Evolutionary conservation across 306 rosid genomes (phyloP).

Genomic region (Citrullus colocynthis): DNA sequence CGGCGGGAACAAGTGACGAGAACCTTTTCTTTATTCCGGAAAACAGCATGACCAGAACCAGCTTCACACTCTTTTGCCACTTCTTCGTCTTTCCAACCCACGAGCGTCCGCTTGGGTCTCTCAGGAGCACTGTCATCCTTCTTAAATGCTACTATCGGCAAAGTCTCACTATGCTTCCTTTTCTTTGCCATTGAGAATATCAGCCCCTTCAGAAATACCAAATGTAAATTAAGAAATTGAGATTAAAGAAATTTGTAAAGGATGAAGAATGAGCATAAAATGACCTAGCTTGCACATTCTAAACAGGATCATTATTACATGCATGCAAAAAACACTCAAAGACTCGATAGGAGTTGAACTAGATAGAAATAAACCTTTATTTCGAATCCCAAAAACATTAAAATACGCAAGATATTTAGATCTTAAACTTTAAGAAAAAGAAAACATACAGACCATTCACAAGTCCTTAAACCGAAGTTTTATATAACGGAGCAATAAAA

Average conservation of each 20-base stretch:
- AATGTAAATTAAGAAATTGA: neutral
- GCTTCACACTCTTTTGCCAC: constrained; percentile 17
- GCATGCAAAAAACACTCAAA: too few relatives aligned
- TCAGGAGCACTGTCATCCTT: constrained; percentile 54
- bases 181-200: constrained; percentile 53
- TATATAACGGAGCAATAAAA: too few relatives aligned
- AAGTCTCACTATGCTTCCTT: constrained; percentile 61
- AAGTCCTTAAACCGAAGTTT: too few relatives aligned
- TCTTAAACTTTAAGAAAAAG: too few relatives aligned
- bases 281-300: too few relatives aligned
- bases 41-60: constrained; percentile 9
- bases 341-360: too few relatives aligned
- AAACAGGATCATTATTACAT: too few relatives aligned
- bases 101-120: constrained; percentile 66
- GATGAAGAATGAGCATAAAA: too few relatives aligned
- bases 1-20: constrained; percentile 91
- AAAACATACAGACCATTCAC: too few relatives aligned
- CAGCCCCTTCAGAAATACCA: neutral
- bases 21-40: constrained; percentile 89
- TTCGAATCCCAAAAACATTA: too few relatives aligned
- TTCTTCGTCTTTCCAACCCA: constrained; percentile 68
- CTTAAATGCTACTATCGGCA: constrained; percentile 17
- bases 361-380: too few relatives aligned
- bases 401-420: too few relatives aligned
- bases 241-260: neutral